Evolutionary conservation across 805 yeast genomes (phyloP).

Genomic region (Vanderwaltozyma polyspora): DNA sequence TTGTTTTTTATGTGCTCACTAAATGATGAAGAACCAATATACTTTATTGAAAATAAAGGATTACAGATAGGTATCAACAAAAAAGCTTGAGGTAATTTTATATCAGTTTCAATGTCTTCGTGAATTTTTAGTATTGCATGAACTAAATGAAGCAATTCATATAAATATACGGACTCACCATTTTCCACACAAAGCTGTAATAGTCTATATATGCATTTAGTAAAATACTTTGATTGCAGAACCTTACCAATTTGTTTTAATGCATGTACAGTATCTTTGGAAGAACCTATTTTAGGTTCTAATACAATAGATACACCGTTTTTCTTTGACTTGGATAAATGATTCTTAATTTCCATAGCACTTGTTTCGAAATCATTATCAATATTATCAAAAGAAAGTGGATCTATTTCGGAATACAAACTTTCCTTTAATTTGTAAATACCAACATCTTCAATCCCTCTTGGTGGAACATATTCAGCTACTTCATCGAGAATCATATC

Average conservation of each 20-base stretch:
- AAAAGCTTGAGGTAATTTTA: constrained; percentile 29
- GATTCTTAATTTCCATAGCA: constrained; percentile 34
- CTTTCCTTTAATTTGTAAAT: constrained; percentile 45
- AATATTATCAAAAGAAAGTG: constrained; percentile 35
- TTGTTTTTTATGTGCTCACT: constrained; percentile 39
- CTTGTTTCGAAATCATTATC: constrained; percentile 44
- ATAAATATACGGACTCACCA: constrained; percentile 43
- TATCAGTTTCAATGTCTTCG: constrained; percentile 31
- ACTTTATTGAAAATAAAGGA: not conserved
- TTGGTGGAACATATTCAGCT: constrained; percentile 51
- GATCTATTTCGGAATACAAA: constrained; percentile 42
- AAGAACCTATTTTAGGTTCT: constrained; percentile 31
- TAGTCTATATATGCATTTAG: constrained; percentile 47
- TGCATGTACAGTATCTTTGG: constrained; percentile 25
- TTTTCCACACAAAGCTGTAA: constrained; percentile 41
- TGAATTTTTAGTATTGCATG: constrained; percentile 53
- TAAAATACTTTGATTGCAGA: constrained; percentile 41
- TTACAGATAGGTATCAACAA: constrained; percentile 47
- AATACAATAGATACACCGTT: constrained; percentile 36
- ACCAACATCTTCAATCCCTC: constrained; percentile 58
- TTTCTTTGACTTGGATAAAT: constrained; percentile 31
- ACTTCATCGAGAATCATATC: constrained; percentile 46
- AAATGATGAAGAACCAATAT: constrained; percentile 17
- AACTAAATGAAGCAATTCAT: constrained; percentile 50
- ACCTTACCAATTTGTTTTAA: constrained; percentile 31